Evolutionary conservation across 164 flowering plant genomes (phyloP).

Genomic region (Chimonanthus salicifolius): DNA sequence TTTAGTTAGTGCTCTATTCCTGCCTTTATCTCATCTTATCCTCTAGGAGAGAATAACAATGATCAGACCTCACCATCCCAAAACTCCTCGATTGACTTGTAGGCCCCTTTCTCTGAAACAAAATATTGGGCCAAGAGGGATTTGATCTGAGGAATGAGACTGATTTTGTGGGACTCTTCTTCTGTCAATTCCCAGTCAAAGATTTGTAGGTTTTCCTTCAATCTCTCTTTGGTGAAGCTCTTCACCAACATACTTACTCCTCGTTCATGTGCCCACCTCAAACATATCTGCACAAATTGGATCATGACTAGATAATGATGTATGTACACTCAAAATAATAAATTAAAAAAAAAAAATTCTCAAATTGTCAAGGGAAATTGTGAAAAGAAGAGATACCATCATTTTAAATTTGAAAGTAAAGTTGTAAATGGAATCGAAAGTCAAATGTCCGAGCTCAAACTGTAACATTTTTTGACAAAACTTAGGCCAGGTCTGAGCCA

Average conservation of each 20-base stretch:
- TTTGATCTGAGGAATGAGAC: slow-evolving; percentile 16
- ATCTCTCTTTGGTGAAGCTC: slow-evolving; percentile 25
- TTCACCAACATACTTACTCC: slow-evolving; percentile 24
- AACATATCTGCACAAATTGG: slow-evolving; percentile 14
- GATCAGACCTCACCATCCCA: slow-evolving; percentile 32
- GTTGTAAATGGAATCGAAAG: too few species aligned
- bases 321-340: too few species aligned
- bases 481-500: too few species aligned
- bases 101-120: slow-evolving; percentile 19
- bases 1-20: too few species aligned
- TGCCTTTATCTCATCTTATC: too few species aligned
- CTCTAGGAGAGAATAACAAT: too few species aligned
- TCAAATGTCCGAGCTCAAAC: too few species aligned
- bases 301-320: too few species aligned
- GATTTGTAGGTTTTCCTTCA: slow-evolving; percentile 23
- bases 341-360: too few species aligned
- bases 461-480: too few species aligned
- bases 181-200: slow-evolving; percentile 24
- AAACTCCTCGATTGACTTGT: slow-evolving; percentile 17
- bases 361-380: not conserved
- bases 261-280: slow-evolving; percentile 28
- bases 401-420: not conserved
- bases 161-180: slow-evolving; percentile 19
- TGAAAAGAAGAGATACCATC: too few species aligned
- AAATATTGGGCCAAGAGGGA: not conserved